Percentiles rank a stretch among this genome's conserved stretches.
phyloP scores from a whole-genome alignment of 305 asterid genomes.

The Fraxinus paxiana region DNA sequence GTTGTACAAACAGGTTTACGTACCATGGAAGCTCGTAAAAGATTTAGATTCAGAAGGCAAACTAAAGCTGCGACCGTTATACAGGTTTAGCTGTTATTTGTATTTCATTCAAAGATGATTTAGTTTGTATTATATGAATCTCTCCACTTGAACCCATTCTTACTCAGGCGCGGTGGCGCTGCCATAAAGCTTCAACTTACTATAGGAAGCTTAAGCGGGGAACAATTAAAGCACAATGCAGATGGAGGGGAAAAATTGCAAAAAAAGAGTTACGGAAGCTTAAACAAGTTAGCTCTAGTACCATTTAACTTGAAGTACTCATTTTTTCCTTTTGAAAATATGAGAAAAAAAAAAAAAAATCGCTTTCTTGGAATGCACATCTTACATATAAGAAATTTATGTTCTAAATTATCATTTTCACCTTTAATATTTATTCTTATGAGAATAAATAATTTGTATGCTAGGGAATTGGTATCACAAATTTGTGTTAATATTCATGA shows the following conservation, averaged over 20 bases:
- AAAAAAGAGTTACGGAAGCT: conserved; percentile 79
- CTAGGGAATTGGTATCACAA: conserved; percentile 14
- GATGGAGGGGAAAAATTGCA: conserved; percentile 82
- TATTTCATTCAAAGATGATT: conserved; percentile 19
- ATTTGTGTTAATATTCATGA: background rate
- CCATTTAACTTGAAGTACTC: conserved; percentile 24
- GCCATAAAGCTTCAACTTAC: conserved; percentile 57
- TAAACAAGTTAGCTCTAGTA: conserved; percentile 59
- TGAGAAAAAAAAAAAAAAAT: background rate
- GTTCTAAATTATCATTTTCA: conserved; percentile 17
- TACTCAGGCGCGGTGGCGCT: conserved; percentile 80
- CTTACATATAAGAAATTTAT: background rate
- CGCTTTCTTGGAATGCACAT: conserved; percentile 8
- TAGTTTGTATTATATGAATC: conserved; percentile 19
- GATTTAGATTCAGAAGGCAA: conserved; percentile 61
- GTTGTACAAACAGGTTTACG: conserved; percentile 81
- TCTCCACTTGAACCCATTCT: conserved; percentile 28
- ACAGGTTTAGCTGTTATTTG: conserved; percentile 50
- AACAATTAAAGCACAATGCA: conserved; percentile 70
- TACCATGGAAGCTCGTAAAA: conserved; percentile 62
- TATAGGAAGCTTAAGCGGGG: conserved; percentile 72
- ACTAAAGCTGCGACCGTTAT: conserved; percentile 71
- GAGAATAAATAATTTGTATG: conserved; percentile 1
- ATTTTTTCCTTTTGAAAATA: conserved; percentile 10
- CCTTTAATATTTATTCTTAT: background rate